Evolutionary conservation across 1,139 yeast genomes (phyloP), one percentile per base, ranked within the genome.

Genomic region (Casaregolazyma lundiana): DNA sequence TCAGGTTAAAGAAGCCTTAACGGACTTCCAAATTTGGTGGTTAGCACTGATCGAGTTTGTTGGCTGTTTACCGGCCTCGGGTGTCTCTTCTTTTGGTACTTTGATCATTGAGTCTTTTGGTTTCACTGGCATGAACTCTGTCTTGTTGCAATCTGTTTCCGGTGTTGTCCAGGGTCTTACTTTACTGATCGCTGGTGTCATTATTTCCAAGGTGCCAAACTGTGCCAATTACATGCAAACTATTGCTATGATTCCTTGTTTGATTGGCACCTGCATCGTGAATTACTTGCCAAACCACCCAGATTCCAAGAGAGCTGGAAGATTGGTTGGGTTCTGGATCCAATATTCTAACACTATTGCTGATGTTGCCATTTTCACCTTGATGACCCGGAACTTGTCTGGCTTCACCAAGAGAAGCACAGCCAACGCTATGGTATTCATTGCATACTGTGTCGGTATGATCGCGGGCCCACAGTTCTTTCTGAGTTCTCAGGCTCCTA

Each of bases 401-500:
- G 83, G 83, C 22, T 76, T 76, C 50, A 77, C 83, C 30, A 78
- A 78, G 60, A 76, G 72, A 56, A 66, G 64, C 43, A 71, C 76
- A 36, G 70, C 71, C 43, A 63, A 58, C 47, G 64, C 67, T 2
- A 41, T 73, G 64, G 54, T 77, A 47, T 70, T 78, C 49, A 61
- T 78, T 46, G 78, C 76, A 1, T 76, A 75, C 57, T 76, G 80
- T 56, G 75, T 73, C 35, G 83, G 83, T 37, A 77, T 77, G 56
- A 65, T 78, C 46, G 66, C 70, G 39, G 82, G 82, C 6, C 77
- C 81, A 1, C 80, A 75, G 50, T 74, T 79, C 18, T 77, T 76
- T 60, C 62, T 70, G 45, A 60, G 68, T 1, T 52, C 53, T 7
- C 78, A 78, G 58, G 77, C 79, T 1, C 83, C 83, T 15, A 51